Conservation (phyloP, 441 rosid species). For the Erysimum cheiri region DNA sequence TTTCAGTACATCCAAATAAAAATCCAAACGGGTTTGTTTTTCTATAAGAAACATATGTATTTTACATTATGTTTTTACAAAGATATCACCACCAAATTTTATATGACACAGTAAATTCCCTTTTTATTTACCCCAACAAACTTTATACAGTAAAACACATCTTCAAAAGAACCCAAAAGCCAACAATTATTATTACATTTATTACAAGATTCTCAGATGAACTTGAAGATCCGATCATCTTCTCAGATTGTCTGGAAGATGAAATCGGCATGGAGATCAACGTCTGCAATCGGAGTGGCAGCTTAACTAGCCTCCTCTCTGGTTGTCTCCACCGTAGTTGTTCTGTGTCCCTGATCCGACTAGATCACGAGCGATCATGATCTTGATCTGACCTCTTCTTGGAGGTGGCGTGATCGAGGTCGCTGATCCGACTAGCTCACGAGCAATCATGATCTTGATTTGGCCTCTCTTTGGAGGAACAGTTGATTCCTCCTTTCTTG, state of each 20-base stretch:
- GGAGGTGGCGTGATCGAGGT: neutral
- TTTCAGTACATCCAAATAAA: neutral
- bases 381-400: conserved; percentile 26
- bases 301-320: conserved; percentile 11
- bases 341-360: conserved; percentile 10
- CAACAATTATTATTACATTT: neutral
- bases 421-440: neutral
- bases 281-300: neutral
- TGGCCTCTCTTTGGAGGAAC: conserved; percentile 38
- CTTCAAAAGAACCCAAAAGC: neutral
- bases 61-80: neutral
- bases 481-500: neutral
- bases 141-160: neutral
- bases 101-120: neutral
- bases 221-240: neutral
- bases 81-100: neutral
- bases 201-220: conserved; percentile 5
- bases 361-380: conserved; percentile 37
- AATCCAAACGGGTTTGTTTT: neutral
- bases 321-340: conserved; percentile 4
- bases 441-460: conserved; percentile 33
- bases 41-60: neutral
- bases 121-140: neutral
- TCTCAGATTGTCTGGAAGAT: neutral
- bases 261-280: neutral